Conservation (phyloP, 306 rosid genomes). For the Malus domestica region ASM211411v1 NC_041802.1:32022501-32023000, state of each 20-base stretch:
- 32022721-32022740: constrained; percentile 11
- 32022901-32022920: constrained; percentile 1
- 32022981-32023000: constrained; percentile 23
- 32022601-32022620: constrained; percentile 83
- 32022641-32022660: not conserved
- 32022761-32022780: constrained; percentile 88
- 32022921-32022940: constrained; percentile 28
- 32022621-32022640: constrained; percentile 85
- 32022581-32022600: constrained; percentile 78
- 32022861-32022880: constrained; percentile 42
- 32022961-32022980: constrained; percentile 28
- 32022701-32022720: not conserved
- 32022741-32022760: not conserved
- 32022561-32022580: constrained; percentile 65
- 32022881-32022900: constrained; percentile 7
- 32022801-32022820: constrained; percentile 83
- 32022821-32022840: constrained; percentile 88
- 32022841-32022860: constrained; percentile 92
- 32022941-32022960: constrained; percentile 27
- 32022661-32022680: not conserved
- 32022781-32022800: constrained; percentile 59
- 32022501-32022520: constrained; percentile 9
- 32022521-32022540: constrained; percentile 25
- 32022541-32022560: constrained; percentile 64
- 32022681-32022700: not conserved